Conservation (phyloP, 495 filamentous ascomycete genomes). For the Umbilicaria muhlenbergii region DNA sequence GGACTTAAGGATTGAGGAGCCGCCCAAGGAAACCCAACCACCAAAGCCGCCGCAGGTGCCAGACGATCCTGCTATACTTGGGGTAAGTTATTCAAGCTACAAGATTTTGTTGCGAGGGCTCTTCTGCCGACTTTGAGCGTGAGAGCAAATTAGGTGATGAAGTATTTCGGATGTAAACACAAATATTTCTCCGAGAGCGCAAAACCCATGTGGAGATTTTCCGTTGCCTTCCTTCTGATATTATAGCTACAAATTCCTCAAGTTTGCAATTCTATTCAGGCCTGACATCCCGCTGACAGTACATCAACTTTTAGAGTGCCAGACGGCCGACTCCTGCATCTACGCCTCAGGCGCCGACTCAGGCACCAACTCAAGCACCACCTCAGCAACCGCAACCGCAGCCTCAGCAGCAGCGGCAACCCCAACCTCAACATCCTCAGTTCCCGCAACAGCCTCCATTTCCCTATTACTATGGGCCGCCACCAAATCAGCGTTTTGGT, state of each 20-base stretch:
- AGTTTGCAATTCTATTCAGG: background rate
- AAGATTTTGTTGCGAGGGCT: slow-evolving; percentile 1
- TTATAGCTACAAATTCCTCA: background rate
- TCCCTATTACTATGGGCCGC: slow-evolving; percentile 27
- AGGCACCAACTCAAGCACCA: slow-evolving; percentile 3
- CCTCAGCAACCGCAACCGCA: slow-evolving; percentile 18
- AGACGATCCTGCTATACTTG: slow-evolving; percentile 92
- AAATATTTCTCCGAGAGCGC: slow-evolving; percentile 68
- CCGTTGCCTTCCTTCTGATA: slow-evolving; percentile 99
- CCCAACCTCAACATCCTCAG: slow-evolving; percentile 25
- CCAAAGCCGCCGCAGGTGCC: slow-evolving; percentile 55
- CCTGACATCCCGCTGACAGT: background rate
- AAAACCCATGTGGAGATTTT: slow-evolving; percentile 86
- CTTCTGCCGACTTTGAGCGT: background rate
- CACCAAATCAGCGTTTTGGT: slow-evolving; percentile 30
- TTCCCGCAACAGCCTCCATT: slow-evolving; percentile 37
- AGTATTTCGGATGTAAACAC: slow-evolving; percentile 72
- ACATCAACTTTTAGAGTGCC: slow-evolving; percentile 18
- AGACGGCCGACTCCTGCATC: slow-evolving; percentile 17
- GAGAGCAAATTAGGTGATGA: slow-evolving; percentile 46
- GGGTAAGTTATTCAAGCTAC: slow-evolving; percentile 49
- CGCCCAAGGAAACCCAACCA: slow-evolving; percentile 58
- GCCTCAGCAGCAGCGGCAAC: slow-evolving; percentile 16
- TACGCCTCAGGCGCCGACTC: slow-evolving; percentile 8
- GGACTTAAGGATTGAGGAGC: slow-evolving; percentile 81